Evolutionary conservation across 1,284 basidiomycete species (phyloP).

Genomic region (Mycosarcoma mackinlayi): DNA sequence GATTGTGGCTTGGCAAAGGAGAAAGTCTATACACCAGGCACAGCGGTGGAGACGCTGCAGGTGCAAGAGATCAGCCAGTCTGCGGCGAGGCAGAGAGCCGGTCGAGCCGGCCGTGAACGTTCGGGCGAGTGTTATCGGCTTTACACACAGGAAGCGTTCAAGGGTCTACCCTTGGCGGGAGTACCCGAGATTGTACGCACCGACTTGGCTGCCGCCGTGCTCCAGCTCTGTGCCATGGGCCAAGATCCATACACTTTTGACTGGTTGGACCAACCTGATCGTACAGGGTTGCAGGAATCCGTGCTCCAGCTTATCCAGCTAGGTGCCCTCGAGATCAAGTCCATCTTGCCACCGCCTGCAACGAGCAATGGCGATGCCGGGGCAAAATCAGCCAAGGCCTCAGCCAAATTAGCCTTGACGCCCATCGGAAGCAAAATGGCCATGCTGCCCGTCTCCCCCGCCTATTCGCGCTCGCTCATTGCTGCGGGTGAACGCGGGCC

Average conservation of each 20-base stretch:
- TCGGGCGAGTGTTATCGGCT: conserved; percentile 64
- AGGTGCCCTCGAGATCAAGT: conserved; percentile 55
- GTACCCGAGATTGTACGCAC: conserved; percentile 62
- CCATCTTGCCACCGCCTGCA: background rate
- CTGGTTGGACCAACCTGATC: conserved; percentile 62
- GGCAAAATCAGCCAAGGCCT: conserved; percentile 8
- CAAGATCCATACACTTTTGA: conserved; percentile 64
- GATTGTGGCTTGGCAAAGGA: conserved; percentile 88
- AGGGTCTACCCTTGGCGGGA: conserved; percentile 32
- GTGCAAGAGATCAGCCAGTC: conserved; percentile 60
- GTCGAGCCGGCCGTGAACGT: conserved; percentile 63
- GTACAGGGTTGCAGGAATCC: conserved; percentile 46
- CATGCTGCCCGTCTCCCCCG: conserved; percentile 59
- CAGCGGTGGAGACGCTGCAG: conserved; percentile 59
- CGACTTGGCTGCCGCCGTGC: conserved; percentile 53
- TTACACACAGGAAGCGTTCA: conserved; percentile 55
- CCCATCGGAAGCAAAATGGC: conserved; percentile 59
- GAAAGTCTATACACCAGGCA: conserved; percentile 76
- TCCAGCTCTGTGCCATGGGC: conserved; percentile 61
- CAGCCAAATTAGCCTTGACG: conserved; percentile 47
- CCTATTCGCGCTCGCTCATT: conserved; percentile 58
- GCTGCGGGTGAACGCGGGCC: conserved; percentile 56
- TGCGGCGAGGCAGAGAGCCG: conserved; percentile 60
- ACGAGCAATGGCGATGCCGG: conserved; percentile 8
- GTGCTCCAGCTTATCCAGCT: conserved; percentile 60